Evolutionary conservation across 208 protist species (phyloP), one percentile per base, ranked within the genome.

Genomic region (Leishmania mexicana): DNA sequence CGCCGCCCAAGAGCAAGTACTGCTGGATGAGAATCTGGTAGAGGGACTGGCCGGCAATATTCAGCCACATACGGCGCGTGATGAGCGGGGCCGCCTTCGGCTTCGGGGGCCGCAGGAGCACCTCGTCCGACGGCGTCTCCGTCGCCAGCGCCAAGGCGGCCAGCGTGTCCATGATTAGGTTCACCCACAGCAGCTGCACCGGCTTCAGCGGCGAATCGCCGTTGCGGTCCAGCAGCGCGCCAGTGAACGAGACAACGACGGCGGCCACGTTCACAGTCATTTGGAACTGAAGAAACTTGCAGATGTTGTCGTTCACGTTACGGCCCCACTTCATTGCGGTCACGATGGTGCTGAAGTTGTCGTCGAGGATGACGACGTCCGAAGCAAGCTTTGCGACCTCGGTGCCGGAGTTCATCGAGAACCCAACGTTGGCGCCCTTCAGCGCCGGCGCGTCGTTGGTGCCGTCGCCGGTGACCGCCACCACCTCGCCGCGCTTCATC

Each of bases 271-370:
- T 99, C 47, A 99, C 98, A 19, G 99, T 99, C 60, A 99, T 92
- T 80, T 98, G 96, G 88, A 99, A 99, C 88, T 99, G 98, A 40
- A 99, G 85, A 87, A 99, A 99, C 83, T 99, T 99, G 58, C 95
- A 92, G 76, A 99, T 99, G 85, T 98, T 98, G 84, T 99, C 99
- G 84, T 97, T 98, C 31, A 99, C 98, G 85, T 95, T 99, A 57
- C 99, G 93, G 40, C 99, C 99, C 98, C 99, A 99, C 88, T 98
- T 96, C 19, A 99, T 97, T 57, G 98, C 93, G 81, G 94, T 98
- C 21, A 99, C 98, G 85, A 99, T 99, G 7, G 98, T 98, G 17
- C 83, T 78, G 80, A 99, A 99, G 90, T 99, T 99, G 93, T 99
- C 98, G 79, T 99, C 95, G 38, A 99, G 88, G 49, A 99, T 90